Evolutionary conservation across 805 yeast genomes (phyloP).

Genomic region (Ogataea polymorpha): DNA sequence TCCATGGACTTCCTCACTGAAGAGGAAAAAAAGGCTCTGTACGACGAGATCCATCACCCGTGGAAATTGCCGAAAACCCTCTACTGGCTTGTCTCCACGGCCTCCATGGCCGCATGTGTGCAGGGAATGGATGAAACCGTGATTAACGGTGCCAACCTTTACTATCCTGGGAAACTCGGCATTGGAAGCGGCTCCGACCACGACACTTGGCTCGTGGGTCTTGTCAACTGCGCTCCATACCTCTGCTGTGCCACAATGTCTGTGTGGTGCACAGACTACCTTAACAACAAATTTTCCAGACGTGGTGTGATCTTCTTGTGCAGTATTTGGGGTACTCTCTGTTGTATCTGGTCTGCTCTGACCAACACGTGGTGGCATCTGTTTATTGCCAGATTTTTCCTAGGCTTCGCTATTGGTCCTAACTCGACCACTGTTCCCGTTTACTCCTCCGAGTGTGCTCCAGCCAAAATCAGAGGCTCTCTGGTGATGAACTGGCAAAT

Average conservation of each 20-base stretch:
- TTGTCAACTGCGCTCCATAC: slow-evolving; percentile 70
- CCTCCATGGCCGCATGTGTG: slow-evolving; percentile 74
- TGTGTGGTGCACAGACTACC: slow-evolving; percentile 62
- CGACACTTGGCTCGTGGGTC: slow-evolving; percentile 57
- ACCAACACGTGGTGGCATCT: slow-evolving; percentile 63
- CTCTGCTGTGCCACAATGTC: slow-evolving; percentile 57
- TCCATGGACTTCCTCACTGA: slow-evolving; percentile 52
- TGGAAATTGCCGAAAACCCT: slow-evolving; percentile 47
- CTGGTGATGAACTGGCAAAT: slow-evolving; percentile 71
- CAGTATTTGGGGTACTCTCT: slow-evolving; percentile 54
- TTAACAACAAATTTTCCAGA: slow-evolving; percentile 58
- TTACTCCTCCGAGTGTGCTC: slow-evolving; percentile 37
- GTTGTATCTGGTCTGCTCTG: slow-evolving; percentile 72
- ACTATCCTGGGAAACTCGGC: slow-evolving; percentile 56
- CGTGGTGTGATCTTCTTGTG: slow-evolving; percentile 65
- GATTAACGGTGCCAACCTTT: slow-evolving; percentile 67
- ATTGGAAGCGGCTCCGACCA: slow-evolving; percentile 45
- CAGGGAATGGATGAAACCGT: slow-evolving; percentile 82
- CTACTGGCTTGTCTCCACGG: slow-evolving; percentile 55
- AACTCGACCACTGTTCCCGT: slow-evolving; percentile 38
- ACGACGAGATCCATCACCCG: slow-evolving; percentile 45
- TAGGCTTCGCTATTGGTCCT: slow-evolving; percentile 37
- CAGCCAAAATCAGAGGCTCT: slow-evolving; percentile 35
- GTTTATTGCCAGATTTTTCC: slow-evolving; percentile 43
- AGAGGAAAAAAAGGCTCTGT: slow-evolving; percentile 51